Percentiles rank a stretch among this genome's conserved stretches.
Conservation (phyloP, 495 filamentous ascomycete genomes). For the Talaromyces nanjingensis region DNA sequence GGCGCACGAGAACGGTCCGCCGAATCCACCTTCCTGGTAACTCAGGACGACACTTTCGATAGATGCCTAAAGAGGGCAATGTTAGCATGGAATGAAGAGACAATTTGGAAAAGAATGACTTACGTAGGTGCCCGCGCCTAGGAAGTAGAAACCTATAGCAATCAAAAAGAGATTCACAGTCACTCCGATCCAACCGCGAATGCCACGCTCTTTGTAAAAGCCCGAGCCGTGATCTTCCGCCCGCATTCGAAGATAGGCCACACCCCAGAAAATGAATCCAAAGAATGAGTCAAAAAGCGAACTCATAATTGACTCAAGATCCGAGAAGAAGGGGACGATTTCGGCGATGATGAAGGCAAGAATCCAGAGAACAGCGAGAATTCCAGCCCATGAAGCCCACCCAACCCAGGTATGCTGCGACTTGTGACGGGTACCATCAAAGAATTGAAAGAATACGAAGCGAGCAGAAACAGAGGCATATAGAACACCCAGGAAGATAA, state of each 20-base stretch:
- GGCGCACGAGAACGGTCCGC: conserved; percentile 57
- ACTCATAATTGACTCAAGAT: conserved; percentile 77
- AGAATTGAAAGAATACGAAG: conserved; percentile 82
- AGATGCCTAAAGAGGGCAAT: conserved; percentile 31
- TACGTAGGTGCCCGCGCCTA: conserved; percentile 73
- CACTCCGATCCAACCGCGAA: conserved; percentile 55
- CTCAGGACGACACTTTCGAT: conserved; percentile 59
- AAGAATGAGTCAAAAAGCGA: conserved; percentile 90
- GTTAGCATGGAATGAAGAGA: background rate
- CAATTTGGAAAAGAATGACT: conserved; percentile 23
- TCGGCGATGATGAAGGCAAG: conserved; percentile 78
- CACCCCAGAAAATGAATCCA: conserved; percentile 91
- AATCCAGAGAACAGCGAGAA: conserved; percentile 68
- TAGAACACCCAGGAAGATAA: conserved; percentile 82
- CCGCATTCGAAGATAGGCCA: conserved; percentile 80
- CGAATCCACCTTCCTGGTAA: conserved; percentile 47
- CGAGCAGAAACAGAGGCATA: conserved; percentile 83
- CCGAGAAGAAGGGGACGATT: conserved; percentile 86
- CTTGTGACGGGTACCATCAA: conserved; percentile 70
- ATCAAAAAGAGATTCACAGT: conserved; percentile 65
- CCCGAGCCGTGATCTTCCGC: conserved; percentile 55
- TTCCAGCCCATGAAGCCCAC: conserved; percentile 69
- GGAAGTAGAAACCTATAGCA: conserved; percentile 64
- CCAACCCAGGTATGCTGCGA: conserved; percentile 71
- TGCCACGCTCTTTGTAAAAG: conserved; percentile 50